Evolutionary conservation across 805 yeast genomes (phyloP).

Genomic region (Metschnikowia gelsemii): DNA sequence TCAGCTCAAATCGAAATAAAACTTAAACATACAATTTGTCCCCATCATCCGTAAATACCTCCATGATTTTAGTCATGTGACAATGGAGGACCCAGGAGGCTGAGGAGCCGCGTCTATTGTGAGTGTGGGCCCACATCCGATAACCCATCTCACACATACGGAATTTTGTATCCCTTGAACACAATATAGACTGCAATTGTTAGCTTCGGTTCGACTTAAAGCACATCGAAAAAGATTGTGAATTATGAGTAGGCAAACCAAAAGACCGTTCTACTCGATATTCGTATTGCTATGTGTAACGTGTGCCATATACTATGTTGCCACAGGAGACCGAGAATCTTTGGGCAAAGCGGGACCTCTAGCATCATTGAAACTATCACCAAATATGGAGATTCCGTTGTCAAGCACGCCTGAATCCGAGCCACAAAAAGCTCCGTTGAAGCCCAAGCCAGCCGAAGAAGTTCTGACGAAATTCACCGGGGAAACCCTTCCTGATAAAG

Average conservation of each 20-base stretch:
- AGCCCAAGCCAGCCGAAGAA: conserved; percentile 5
- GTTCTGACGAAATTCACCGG: conserved; percentile 2
- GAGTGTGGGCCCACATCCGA: no score
- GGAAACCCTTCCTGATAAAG: neutral
- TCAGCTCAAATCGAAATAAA: no score
- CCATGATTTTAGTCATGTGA: no score
- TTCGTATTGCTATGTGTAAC: conserved; percentile 15
- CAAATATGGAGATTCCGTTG: neutral
- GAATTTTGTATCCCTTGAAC: no score
- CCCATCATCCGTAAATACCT: no score
- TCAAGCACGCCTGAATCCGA: neutral
- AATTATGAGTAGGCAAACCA: conserved; percentile 7
- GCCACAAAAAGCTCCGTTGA: neutral
- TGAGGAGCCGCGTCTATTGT: no score
- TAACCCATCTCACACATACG: no score
- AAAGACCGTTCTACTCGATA: conserved; percentile 17
- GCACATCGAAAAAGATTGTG: no score
- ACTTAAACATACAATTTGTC: no score
- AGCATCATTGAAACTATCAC: neutral
- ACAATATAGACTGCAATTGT: no score
- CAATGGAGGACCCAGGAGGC: no score
- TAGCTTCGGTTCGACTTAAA: no score
- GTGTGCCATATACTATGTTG: conserved; percentile 22
- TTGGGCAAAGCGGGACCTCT: conserved; percentile 13
- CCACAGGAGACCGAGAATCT: conserved; percentile 18